Conservation (phyloP, 257 asterid genomes). For the Mentha longifolia region DNA sequence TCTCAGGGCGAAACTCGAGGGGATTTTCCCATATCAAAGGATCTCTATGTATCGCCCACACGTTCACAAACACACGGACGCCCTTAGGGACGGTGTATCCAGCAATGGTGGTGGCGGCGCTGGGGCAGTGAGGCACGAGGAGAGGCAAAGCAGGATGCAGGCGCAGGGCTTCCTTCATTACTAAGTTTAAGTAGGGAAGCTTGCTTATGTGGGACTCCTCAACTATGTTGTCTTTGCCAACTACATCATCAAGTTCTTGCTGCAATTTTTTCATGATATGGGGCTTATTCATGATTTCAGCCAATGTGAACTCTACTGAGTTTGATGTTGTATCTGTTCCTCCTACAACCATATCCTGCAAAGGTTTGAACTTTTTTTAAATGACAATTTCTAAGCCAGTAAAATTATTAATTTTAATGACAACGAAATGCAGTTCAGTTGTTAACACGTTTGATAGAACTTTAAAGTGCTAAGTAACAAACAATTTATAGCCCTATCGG, state of each 20-base stretch:
- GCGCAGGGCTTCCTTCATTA: slow-evolving; percentile 70
- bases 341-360: slow-evolving; percentile 58
- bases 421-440: no score
- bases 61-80: slow-evolving; percentile 63
- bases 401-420: no score
- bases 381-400: no score
- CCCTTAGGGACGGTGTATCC: slow-evolving; percentile 66
- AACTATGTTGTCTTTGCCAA: slow-evolving; percentile 55
- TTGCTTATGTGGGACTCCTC: slow-evolving; percentile 63
- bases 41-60: slow-evolving; percentile 71
- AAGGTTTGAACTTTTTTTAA: no score
- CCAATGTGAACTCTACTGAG: slow-evolving; percentile 63
- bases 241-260: slow-evolving; percentile 50
- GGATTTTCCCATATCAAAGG: slow-evolving; percentile 67
- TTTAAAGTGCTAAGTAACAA: no score
- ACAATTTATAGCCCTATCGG: no score
- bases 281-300: slow-evolving; percentile 71
- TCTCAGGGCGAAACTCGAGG: slow-evolving; percentile 57
- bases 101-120: slow-evolving; percentile 46
- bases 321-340: slow-evolving; percentile 84
- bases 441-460: no score
- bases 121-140: slow-evolving; percentile 71
- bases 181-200: slow-evolving; percentile 55
- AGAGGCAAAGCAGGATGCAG: slow-evolving; percentile 73
- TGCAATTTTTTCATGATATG: slow-evolving; percentile 45